These are phyloP conservation scores for Hordeum pubiflorum DNA, from an alignment of 202 grass and related monocot species.

Conservation along the genomic window DNA sequence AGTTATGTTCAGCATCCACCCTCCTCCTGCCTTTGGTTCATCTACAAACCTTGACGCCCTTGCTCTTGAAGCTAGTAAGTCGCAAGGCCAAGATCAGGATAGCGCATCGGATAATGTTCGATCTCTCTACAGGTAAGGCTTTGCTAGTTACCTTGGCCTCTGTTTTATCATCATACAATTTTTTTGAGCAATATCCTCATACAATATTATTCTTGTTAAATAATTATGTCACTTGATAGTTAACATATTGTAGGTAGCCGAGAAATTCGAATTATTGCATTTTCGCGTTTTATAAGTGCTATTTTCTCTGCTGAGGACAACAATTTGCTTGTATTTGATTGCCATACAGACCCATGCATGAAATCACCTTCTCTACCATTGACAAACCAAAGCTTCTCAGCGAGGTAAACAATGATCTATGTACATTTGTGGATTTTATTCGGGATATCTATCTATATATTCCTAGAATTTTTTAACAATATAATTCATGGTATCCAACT, in stretches of 20 bases:
- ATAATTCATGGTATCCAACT: neutral
- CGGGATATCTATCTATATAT: neutral
- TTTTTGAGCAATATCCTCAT: neutral
- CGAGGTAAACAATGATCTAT: conserved; percentile 43
- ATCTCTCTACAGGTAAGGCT: conserved; percentile 32
- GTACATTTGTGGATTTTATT: neutral
- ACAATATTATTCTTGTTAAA: neutral
- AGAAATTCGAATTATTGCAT: conserved; percentile 15
- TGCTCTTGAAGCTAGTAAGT: conserved; percentile 69
- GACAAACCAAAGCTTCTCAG: conserved; percentile 99
- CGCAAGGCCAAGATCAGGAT: conserved; percentile 55
- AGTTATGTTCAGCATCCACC: conserved; percentile 55
- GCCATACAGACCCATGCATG: conserved; percentile 91
- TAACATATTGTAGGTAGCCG: neutral
- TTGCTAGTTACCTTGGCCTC: neutral
- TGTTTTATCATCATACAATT: neutral
- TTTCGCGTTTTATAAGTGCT: conserved; percentile 5
- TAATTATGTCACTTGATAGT: conserved; percentile 1
- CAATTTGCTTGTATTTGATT: conserved; percentile 31
- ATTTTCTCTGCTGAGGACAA: neutral
- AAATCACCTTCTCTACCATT: conserved; percentile 91
- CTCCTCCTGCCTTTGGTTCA: conserved; percentile 91
- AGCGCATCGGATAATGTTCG: conserved; percentile 42
- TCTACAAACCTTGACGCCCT: conserved; percentile 87
- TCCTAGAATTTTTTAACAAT: neutral